Evolutionary conservation across 2,329 filamentous ascomycete genomes (phyloP).

Genomic region (Neospermospora avenae): DNA sequence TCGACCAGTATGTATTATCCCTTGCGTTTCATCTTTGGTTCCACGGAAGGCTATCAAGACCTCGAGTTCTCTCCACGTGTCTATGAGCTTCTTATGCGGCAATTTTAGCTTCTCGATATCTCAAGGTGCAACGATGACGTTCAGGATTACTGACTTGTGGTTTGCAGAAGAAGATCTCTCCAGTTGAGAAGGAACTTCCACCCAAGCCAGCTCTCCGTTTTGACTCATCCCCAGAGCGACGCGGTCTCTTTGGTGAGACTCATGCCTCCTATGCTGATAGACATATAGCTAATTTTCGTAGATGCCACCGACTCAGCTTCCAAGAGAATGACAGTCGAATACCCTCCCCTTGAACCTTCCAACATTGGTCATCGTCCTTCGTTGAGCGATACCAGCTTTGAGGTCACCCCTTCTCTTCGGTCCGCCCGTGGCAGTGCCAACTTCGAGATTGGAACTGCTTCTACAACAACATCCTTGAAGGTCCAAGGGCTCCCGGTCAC

Average conservation of each 20-base stretch:
- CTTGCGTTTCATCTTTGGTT: too few species aligned
- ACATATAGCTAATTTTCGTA: neutral
- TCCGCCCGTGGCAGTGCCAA: neutral
- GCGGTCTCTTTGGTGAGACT: constrained; percentile 4
- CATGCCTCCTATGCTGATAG: neutral
- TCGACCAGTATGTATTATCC: constrained; percentile 2
- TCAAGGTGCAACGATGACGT: neutral
- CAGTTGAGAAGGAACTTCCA: constrained; percentile 8
- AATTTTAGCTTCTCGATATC: neutral
- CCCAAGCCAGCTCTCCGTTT: constrained; percentile 5
- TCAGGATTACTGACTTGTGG: neutral
- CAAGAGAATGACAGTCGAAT: neutral
- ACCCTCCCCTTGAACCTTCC: neutral
- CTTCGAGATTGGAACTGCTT: neutral
- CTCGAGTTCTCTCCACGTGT: neutral
- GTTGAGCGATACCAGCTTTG: neutral
- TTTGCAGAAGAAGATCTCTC: constrained; percentile 1
- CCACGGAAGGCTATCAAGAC: too few species aligned
- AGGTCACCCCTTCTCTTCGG: neutral
- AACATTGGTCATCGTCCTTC: neutral
- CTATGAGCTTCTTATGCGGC: neutral
- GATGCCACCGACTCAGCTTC: constrained; percentile 4
- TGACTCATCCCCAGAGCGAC: constrained; percentile 5
- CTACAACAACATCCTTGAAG: neutral
- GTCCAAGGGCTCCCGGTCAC: neutral